Evolutionary conservation across 352 stramenopile species (phyloP).

Genomic region (Pythium periplocum): DNA sequence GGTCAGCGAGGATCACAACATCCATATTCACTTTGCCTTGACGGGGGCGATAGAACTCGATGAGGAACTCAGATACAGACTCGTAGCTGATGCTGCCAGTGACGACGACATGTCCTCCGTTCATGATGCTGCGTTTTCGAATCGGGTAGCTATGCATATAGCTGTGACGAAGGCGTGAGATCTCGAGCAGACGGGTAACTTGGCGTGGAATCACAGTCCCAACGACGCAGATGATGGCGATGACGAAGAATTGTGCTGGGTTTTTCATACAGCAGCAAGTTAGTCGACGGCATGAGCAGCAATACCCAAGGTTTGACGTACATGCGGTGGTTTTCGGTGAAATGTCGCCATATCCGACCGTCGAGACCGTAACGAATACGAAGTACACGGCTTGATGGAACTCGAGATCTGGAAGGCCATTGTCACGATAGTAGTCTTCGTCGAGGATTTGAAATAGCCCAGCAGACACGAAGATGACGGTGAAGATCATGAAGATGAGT

Average conservation of each 20-base stretch:
- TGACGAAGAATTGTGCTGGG: conserved; percentile 55
- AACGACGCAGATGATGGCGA: conserved; percentile 49
- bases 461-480: conserved; percentile 51
- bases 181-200: conserved; percentile 41
- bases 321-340: conserved; percentile 37
- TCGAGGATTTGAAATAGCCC: conserved; percentile 54
- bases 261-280: too few relatives aligned
- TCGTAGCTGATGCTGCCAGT: conserved; percentile 40
- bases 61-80: conserved; percentile 41
- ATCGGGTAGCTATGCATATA: conserved; percentile 54
- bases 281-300: too few relatives aligned
- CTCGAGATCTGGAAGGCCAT: conserved; percentile 24
- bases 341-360: conserved; percentile 59
- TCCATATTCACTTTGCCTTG: conserved; percentile 61
- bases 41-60: conserved; percentile 52
- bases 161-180: conserved; percentile 35
- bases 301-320: conserved; percentile 7
- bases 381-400: conserved; percentile 72
- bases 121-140: conserved; percentile 26
- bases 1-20: conserved; percentile 40
- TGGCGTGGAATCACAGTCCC: conserved; percentile 58
- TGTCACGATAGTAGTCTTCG: conserved; percentile 40
- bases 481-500: conserved; percentile 49
- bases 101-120: conserved; percentile 48
- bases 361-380: conserved; percentile 61